Evolutionary conservation across 2,329 filamentous ascomycete species (phyloP), one percentile per base, ranked within the genome.

Genomic region (Chaetomium sp.): DNA sequence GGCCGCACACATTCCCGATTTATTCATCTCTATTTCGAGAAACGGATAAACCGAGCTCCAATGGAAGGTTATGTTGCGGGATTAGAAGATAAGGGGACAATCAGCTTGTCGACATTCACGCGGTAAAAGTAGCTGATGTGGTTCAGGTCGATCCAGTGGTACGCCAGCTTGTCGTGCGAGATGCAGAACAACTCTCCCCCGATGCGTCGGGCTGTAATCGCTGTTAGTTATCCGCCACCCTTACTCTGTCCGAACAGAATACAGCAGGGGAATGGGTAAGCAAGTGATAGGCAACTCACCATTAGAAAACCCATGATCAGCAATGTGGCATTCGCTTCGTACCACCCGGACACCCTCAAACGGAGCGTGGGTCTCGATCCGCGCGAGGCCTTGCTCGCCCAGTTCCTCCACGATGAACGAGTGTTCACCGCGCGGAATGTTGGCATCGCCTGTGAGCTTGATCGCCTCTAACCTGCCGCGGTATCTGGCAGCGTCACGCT

Each of bases 371-470:
- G 80, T 74, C 0, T 85, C 82, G 1, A 83, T 73, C 0, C 84
- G 76, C 0, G 92, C 71, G 27, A 86, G 77, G 0, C 89, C 89
- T 0, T 67, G 72, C 0, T 79, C 76, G 0, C 88, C 86, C 38
- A 97, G 81, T 63, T 96, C 90, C 5, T 89, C 81, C 0, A 85
- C 87, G 3, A 89, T 78, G 68, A 95, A 96, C 0, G 88, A 89
- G 62, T 85, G 83, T 69, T 96, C 87, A 7, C 91, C 92, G 7
- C 91, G 80, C 0, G 92, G 92, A 11, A 97, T 84, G 62, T 96
- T 95, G 0, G 87, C 84, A 66, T 99, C 92, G 0, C 92, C 92
- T 0, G 92, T 97, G 37, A 99, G 74, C 69, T 97, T 97, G 66
- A 96, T 84, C 0, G 88, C 92, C 68, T 91, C 85, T 3, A 97